Conservation (phyloP, 73 alveolate species). For the Paramecium pentaurelia region DNA sequence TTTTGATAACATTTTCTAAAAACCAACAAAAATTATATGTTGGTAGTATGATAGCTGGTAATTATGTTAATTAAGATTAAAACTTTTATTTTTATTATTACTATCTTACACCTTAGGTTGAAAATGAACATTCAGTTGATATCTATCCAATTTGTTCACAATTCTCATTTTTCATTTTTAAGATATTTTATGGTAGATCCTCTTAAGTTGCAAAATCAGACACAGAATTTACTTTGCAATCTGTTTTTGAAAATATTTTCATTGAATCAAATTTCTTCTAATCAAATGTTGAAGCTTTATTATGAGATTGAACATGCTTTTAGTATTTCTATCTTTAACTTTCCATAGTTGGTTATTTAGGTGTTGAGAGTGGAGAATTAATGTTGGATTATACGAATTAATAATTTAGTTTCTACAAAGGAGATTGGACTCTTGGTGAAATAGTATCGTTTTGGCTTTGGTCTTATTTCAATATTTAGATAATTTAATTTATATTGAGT, state of each 20-base stretch:
- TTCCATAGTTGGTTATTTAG: background rate
- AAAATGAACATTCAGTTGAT: background rate
- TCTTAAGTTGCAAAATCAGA: background rate
- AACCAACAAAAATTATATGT: slow-evolving; percentile 5
- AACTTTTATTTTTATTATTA: background rate
- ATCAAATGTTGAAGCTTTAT: background rate
- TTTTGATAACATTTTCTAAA: background rate
- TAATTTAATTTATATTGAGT: background rate
- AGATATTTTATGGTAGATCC: background rate
- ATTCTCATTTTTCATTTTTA: background rate
- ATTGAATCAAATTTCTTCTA: background rate
- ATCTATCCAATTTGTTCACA: background rate
- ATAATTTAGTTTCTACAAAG: background rate
- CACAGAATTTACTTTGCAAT: background rate
- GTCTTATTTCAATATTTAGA: background rate
- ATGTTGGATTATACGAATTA: background rate
- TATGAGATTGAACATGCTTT: background rate
- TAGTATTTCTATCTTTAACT: background rate
- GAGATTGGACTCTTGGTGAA: background rate
- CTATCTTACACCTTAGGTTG: background rate
- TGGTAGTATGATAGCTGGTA: background rate
- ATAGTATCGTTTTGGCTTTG: background rate
- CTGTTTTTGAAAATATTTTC: background rate
- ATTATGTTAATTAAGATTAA: background rate
- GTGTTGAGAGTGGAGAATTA: background rate